These are phyloP conservation scores for Orbilia javanica DNA, from an alignment of 2,329 filamentous ascomycete species.

Conservation along the genomic window DNA sequence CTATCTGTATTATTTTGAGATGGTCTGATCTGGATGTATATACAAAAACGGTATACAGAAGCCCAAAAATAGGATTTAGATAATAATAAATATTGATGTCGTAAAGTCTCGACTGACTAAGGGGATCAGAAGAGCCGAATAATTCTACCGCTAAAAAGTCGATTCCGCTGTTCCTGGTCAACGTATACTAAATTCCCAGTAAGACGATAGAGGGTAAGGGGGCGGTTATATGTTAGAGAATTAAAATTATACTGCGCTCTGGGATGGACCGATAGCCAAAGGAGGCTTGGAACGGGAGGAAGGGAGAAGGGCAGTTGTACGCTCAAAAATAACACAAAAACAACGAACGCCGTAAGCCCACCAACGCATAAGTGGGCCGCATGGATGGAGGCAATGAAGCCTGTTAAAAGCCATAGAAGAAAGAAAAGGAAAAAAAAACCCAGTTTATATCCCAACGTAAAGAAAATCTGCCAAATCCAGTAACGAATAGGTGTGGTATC, in stretches of 20 bases:
- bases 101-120: constrained; percentile 9
- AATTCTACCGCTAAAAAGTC: constrained; percentile 16
- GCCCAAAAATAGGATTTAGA: constrained; percentile 1
- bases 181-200: constrained; percentile 16
- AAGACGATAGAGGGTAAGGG: neutral
- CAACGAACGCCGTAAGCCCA: constrained; percentile 45
- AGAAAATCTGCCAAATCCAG: constrained; percentile 31
- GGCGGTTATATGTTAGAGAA: constrained; percentile 27
- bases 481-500: constrained; percentile 52
- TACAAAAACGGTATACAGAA: constrained; percentile 31
- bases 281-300: constrained; percentile 15
- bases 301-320: constrained; percentile 14
- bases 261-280: constrained; percentile 27
- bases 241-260: constrained; percentile 50
- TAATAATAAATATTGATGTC: neutral
- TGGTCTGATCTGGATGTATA: constrained; percentile 32
- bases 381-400: constrained; percentile 14
- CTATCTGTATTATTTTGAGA: constrained; percentile 40
- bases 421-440: too few species aligned
- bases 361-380: constrained; percentile 36
- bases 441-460: constrained; percentile 46
- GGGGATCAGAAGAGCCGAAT: neutral
- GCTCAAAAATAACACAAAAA: constrained; percentile 44
- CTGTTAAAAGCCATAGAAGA: too few species aligned
- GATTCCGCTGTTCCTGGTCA: constrained; percentile 13